Evolutionary conservation across 108 stramenopile species (phyloP).

Genomic region (Epithemia pelagica): DNA sequence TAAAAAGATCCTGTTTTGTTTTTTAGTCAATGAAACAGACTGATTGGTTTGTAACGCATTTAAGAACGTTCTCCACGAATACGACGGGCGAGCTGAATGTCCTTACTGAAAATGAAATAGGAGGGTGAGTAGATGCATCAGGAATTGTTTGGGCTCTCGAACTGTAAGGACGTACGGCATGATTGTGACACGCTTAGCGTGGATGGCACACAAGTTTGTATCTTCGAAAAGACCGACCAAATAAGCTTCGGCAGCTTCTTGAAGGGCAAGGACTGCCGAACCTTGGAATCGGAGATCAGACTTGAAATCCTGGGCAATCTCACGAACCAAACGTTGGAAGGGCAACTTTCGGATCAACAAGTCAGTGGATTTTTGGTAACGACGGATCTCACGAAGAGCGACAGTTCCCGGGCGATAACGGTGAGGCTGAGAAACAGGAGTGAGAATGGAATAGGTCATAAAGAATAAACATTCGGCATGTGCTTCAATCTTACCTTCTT

Average conservation of each 20-base stretch:
- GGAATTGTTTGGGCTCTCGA: too few relatives aligned
- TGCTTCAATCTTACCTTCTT: constrained; percentile 55
- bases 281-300: constrained; percentile 89
- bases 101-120: constrained; percentile 16
- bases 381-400: constrained; percentile 92
- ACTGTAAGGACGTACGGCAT: constrained; percentile 87
- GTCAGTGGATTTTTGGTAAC: constrained; percentile 91
- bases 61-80: constrained; percentile 73
- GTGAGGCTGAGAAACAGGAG: constrained; percentile 22
- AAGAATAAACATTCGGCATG: not conserved
- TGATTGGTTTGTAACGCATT: constrained; percentile 7
- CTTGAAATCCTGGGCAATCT: constrained; percentile 85
- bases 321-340: constrained; percentile 89
- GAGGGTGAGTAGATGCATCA: too few relatives aligned
- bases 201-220: constrained; percentile 91
- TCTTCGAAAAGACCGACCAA: constrained; percentile 87
- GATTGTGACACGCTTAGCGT: constrained; percentile 92
- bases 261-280: constrained; percentile 87
- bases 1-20: constrained; percentile 18
- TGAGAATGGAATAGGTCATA: not conserved
- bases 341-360: constrained; percentile 93
- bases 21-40: not conserved
- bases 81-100: constrained; percentile 55
- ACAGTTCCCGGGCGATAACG: constrained; percentile 76
- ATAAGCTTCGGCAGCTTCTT: constrained; percentile 88